Percentiles rank a stretch among this genome's conserved stretches.
phyloP scores from a whole-genome alignment of 306 rosid genomes.

The Corylus heterophylla region DNA sequence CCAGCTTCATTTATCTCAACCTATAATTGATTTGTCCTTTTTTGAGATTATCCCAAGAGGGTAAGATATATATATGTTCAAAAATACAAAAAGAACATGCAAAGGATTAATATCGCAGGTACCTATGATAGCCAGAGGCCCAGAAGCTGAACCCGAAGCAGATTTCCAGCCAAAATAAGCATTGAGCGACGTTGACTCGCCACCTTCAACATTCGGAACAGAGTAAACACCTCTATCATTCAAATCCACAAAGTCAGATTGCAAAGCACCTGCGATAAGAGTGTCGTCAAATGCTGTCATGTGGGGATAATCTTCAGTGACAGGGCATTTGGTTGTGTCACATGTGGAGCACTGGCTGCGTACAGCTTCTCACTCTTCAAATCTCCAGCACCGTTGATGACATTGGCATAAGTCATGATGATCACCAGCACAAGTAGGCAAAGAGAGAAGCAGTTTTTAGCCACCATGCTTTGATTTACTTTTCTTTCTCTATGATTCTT shows the following conservation, averaged over 20 bases:
- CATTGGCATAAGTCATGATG: too few relatives aligned
- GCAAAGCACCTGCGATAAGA: conserved; percentile 36
- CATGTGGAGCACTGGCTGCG: conserved; percentile 39
- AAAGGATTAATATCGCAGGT: not conserved
- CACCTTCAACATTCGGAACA: conserved; percentile 38
- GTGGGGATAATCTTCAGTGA: conserved; percentile 36
- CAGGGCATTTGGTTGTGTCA: conserved; percentile 29
- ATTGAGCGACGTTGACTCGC: conserved; percentile 27
- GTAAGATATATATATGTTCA: too few relatives aligned
- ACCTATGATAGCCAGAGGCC: conserved; percentile 30
- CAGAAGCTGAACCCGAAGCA: conserved; percentile 34
- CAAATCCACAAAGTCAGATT: conserved; percentile 34
- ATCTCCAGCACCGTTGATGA: too few relatives aligned
- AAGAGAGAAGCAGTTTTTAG: not conserved
- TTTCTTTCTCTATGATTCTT: not conserved
- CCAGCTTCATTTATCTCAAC: too few relatives aligned
- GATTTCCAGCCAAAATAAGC: conserved; percentile 45
- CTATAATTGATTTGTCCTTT: too few relatives aligned
- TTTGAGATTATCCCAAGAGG: too few relatives aligned
- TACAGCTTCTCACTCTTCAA: conserved; percentile 27
- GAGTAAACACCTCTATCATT: conserved; percentile 36
- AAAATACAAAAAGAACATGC: too few relatives aligned
- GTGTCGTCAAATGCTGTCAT: conserved; percentile 42
- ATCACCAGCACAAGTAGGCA: conserved; percentile 9
- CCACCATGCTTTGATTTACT: not conserved